Evolutionary conservation across 1,284 basidiomycete genomes (phyloP).

Genomic region (Irpex rosettiformis): DNA sequence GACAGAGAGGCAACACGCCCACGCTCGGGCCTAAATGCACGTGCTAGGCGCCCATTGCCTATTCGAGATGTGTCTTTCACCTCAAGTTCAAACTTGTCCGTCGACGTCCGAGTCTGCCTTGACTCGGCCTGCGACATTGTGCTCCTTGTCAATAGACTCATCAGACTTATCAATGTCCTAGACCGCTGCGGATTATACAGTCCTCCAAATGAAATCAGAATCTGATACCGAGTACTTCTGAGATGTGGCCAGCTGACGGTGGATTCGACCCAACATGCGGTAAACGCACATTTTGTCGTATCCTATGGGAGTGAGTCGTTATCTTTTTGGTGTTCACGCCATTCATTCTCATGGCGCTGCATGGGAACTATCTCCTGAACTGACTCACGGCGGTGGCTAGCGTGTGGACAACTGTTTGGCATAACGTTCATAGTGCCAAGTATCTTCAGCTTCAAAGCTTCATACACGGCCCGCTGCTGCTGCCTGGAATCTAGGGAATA

Average conservation of each 20-base stretch:
- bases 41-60: not conserved
- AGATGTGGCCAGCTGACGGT: not conserved
- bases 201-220: not conserved
- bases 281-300: not conserved
- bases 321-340: no score
- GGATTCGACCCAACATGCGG: not conserved
- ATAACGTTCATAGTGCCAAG: not conserved
- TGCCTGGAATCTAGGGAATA: constrained; percentile 39
- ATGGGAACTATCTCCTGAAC: not conserved
- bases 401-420: not conserved
- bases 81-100: not conserved
- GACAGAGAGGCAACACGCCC: not conserved
- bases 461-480: not conserved
- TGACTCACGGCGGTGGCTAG: not conserved
- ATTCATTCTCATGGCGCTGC: not conserved
- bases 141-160: not conserved
- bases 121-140: no score
- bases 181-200: not conserved
- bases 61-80: not conserved
- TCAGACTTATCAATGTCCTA: not conserved
- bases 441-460: no score
- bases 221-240: not conserved
- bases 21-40: not conserved
- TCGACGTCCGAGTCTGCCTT: not conserved
- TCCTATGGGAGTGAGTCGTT: no score